Evolutionary conservation across 2,329 filamentous ascomycete species (phyloP).

Genomic region (Apiospora rasikravindrae): DNA sequence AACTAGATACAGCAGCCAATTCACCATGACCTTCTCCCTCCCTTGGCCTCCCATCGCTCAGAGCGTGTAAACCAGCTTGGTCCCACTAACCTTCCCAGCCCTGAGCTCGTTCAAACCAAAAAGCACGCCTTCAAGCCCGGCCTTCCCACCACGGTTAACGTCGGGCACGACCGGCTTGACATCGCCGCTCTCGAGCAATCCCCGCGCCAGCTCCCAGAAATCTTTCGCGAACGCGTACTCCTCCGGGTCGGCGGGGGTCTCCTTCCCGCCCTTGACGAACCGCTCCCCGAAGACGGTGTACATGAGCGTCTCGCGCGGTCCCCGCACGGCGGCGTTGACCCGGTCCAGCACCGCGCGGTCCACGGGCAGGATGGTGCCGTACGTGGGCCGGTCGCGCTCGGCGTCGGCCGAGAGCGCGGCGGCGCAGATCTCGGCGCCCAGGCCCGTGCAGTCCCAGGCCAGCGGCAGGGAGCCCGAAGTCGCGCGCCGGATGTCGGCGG

Average conservation of each 20-base stretch:
- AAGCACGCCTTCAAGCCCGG: constrained; percentile 43
- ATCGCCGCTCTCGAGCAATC: constrained; percentile 43
- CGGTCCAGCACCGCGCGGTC: constrained; percentile 45
- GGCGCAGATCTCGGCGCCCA: constrained; percentile 38
- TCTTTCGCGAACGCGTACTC: constrained; percentile 43
- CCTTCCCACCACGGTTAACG: constrained; percentile 34
- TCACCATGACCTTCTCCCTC: neutral
- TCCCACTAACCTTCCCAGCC: constrained; percentile 44
- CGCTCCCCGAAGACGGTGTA: constrained; percentile 48
- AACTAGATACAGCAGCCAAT: neutral
- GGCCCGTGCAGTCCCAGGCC: constrained; percentile 44
- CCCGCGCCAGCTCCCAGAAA: constrained; percentile 43
- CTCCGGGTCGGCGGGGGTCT: constrained; percentile 29
- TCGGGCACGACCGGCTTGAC: constrained; percentile 43
- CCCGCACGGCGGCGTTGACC: constrained; percentile 45
- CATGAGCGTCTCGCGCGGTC: constrained; percentile 39
- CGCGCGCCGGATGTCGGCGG: constrained; percentile 30
- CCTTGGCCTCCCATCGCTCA: constrained; percentile 25
- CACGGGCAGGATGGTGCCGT: constrained; percentile 46
- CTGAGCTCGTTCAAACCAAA: constrained; percentile 40
- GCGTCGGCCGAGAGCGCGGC: constrained; percentile 33
- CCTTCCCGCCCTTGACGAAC: constrained; percentile 28
- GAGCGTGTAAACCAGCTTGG: constrained; percentile 52
- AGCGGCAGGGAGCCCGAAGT: constrained; percentile 29
- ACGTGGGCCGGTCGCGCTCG: constrained; percentile 38